Percentiles rank a stretch among this genome's conserved stretches.
Conservation (phyloP, 2,329 filamentous ascomycete species). For the Microdochium bolleyi region DNA sequence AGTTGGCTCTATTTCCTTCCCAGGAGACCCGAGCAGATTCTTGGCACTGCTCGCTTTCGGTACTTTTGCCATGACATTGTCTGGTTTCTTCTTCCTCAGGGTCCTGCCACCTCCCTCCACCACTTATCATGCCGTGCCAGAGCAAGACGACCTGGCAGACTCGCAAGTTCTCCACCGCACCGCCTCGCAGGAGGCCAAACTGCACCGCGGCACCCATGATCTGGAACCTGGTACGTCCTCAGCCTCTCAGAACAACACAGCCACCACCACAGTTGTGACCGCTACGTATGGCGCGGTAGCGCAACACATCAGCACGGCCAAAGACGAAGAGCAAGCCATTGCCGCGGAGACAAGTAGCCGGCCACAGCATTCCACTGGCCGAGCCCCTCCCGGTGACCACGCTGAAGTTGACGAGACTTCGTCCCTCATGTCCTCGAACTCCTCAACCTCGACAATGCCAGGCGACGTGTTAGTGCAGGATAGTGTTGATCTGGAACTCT, state of each 20-base stretch:
- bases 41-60: slow-evolving; percentile 73
- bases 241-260: slow-evolving; percentile 15
- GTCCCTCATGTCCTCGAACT: slow-evolving; percentile 64
- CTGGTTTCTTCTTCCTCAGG: slow-evolving; percentile 78
- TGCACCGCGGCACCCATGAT: slow-evolving; percentile 27
- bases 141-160: slow-evolving; percentile 22
- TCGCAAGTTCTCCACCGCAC: slow-evolving; percentile 32
- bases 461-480: slow-evolving; percentile 45
- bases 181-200: slow-evolving; percentile 32
- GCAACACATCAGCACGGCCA: neutral
- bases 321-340: neutral
- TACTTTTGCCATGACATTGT: slow-evolving; percentile 66
- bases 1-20: slow-evolving; percentile 68
- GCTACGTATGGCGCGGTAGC: slow-evolving; percentile 6
- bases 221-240: slow-evolving; percentile 61
- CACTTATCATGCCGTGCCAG: slow-evolving; percentile 48
- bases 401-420: slow-evolving; percentile 63
- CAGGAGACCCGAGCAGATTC: slow-evolving; percentile 75
- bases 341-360: neutral
- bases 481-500: slow-evolving; percentile 64
- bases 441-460: slow-evolving; percentile 38
- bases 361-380: neutral
- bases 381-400: slow-evolving; percentile 6
- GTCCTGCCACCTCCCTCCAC: slow-evolving; percentile 52
- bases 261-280: slow-evolving; percentile 20